Conservation (phyloP, 805 yeast genomes). For the Ogataea pignaliae region DNA sequence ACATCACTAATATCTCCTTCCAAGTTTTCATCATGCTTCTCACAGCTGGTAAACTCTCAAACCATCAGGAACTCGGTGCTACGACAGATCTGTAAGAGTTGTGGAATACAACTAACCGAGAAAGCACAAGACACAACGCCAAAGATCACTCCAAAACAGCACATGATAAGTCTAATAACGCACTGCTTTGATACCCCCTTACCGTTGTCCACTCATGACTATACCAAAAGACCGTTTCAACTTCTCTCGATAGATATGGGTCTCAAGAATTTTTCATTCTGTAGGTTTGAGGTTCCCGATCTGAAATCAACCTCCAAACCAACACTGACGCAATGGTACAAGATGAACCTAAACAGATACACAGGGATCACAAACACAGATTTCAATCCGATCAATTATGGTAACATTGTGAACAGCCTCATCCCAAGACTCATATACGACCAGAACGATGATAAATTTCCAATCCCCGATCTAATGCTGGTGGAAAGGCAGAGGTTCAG, state of each 20-base stretch:
- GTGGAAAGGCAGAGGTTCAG: conserved; percentile 57
- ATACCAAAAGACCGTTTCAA: conserved; percentile 10
- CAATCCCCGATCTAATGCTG: conserved; percentile 35
- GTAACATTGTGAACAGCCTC: conserved; percentile 17
- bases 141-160: too few species aligned
- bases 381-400: conserved; percentile 27
- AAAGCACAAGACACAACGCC: too few species aligned
- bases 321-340: conserved; percentile 27
- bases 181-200: conserved; percentile 1
- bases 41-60: too few species aligned
- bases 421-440: conserved; percentile 17
- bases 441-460: conserved; percentile 7
- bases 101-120: conserved; percentile 14
- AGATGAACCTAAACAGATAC: conserved; percentile 27
- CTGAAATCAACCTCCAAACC: conserved; percentile 6
- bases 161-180: too few species aligned
- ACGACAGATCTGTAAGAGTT: neutral
- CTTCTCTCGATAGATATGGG: conserved; percentile 32
- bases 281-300: conserved; percentile 14
- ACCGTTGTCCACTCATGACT: conserved; percentile 3
- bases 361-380: conserved; percentile 10
- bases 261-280: conserved; percentile 30
- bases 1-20: too few species aligned
- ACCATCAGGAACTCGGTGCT: too few species aligned
- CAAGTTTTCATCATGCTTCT: too few species aligned